phyloP scores from a whole-genome alignment of 345 rosid species.

The Corymbia maculata region DNA sequence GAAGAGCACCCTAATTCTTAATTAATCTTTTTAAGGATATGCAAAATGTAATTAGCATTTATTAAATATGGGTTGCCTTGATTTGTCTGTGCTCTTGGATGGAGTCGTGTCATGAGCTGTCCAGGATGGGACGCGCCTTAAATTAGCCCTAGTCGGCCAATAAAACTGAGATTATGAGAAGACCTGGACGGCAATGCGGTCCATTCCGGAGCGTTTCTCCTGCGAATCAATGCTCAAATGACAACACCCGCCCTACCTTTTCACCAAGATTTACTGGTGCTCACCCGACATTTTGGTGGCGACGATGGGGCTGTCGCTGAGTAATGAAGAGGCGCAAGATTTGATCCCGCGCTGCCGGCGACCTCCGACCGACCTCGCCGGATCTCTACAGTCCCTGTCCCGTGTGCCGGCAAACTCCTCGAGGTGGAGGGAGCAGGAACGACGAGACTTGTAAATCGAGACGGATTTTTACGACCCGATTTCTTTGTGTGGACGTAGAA shows the following conservation, averaged over 20 bases:
- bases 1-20: too few species aligned
- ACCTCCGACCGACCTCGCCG: not conserved
- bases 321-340: not conserved
- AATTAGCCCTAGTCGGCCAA: not conserved
- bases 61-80: not conserved
- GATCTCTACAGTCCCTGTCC: not conserved
- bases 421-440: not conserved
- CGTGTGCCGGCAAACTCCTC: not conserved
- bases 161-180: not conserved
- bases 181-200: not conserved
- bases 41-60: too few species aligned
- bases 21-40: too few species aligned
- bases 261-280: not conserved
- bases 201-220: not conserved
- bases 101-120: not conserved
- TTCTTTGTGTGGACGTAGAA: not conserved
- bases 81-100: not conserved
- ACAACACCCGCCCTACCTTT: not conserved
- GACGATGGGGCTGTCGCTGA: not conserved
- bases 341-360: rapidly evolving
- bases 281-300: not conserved
- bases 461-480: not conserved
- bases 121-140: not conserved
- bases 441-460: rapidly evolving
- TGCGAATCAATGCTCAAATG: not conserved